Evolutionary conservation across 2,329 filamentous ascomycete genomes (phyloP).

Genomic region (Aspergillus udagawae): DNA sequence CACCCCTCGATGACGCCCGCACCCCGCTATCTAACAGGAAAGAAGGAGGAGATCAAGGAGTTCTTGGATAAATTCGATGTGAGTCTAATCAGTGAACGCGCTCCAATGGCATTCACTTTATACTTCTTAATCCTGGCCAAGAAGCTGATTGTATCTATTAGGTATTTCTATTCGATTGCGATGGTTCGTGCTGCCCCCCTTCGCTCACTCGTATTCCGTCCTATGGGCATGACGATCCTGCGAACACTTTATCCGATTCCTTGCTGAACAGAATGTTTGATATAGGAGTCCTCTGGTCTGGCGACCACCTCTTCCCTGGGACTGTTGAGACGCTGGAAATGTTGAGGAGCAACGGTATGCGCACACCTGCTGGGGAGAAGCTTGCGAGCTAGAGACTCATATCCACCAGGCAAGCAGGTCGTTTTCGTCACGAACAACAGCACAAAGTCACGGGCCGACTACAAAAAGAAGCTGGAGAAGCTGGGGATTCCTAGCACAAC

Average conservation of each 20-base stretch:
- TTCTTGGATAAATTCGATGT: conserved; percentile 94
- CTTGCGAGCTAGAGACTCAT: conserved; percentile 4
- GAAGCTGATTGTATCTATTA: conserved; percentile 37
- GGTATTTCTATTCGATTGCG: conserved; percentile 95
- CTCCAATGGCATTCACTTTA: neutral
- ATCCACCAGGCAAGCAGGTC: conserved; percentile 71
- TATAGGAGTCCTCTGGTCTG: conserved; percentile 92
- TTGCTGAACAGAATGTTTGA: conserved; percentile 34
- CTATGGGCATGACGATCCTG: conserved; percentile 1
- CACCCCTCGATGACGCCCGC: conserved; percentile 21
- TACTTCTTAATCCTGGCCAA: neutral
- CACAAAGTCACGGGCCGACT: conserved; percentile 89
- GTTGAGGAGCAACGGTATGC: conserved; percentile 71
- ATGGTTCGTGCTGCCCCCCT: conserved; percentile 59
- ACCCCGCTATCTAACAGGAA: conserved; percentile 68
- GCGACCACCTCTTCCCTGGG: conserved; percentile 81
- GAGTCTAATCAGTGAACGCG: conserved; percentile 38
- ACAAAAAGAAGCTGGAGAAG: conserved; percentile 81
- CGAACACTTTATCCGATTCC: conserved; percentile 8
- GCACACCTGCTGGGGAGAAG: neutral
- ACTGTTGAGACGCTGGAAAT: conserved; percentile 81
- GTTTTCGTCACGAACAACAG: conserved; percentile 99
- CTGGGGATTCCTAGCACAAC: conserved; percentile 75
- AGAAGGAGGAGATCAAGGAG: conserved; percentile 69
- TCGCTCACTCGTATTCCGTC: conserved; percentile 1